Evolutionary conservation across 441 rosid genomes (phyloP).

Genomic region (Populus tomentosa): DNA sequence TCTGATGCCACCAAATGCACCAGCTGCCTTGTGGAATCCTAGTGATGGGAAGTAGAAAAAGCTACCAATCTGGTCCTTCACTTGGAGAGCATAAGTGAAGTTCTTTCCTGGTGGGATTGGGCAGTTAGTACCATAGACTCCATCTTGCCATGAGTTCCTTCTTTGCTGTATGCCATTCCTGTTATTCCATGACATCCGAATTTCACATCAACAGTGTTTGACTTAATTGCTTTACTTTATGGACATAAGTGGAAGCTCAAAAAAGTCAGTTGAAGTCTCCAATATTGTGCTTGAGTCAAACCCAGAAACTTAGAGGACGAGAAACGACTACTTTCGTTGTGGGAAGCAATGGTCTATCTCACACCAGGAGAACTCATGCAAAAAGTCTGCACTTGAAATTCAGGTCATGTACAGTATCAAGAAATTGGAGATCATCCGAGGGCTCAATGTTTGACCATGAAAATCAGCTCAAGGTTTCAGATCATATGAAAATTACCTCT

Average conservation of each 20-base stretch:
- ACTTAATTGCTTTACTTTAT: not conserved
- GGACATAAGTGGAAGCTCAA: too few species aligned
- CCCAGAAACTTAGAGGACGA: not conserved
- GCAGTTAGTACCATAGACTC: conserved; percentile 79
- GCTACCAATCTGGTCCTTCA: conserved; percentile 95
- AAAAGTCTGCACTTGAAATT: too few species aligned
- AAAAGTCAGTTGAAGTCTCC: too few species aligned
- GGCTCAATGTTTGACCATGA: not conserved
- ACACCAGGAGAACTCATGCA: too few species aligned
- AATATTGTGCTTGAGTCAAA: too few species aligned
- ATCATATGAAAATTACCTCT: not conserved
- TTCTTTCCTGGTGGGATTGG: conserved; percentile 76
- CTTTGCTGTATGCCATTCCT: conserved; percentile 89
- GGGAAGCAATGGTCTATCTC: not conserved
- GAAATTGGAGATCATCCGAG: not conserved
- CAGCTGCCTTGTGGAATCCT: conserved; percentile 90
- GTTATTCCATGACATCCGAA: conserved; percentile 7
- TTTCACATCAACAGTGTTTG: not conserved
- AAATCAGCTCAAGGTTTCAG: not conserved
- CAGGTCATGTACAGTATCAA: too few species aligned
- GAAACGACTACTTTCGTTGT: not conserved
- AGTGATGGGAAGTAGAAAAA: conserved; percentile 84
- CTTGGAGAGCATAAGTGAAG: conserved; percentile 76
- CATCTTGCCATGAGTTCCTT: conserved; percentile 84
- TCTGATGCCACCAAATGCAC: conserved; percentile 81